A percentile compares a stretch with the other conserved stretches of the same genome.
Conservation (phyloP, 208 protist species). For the Leishmania turanica region DNA sequence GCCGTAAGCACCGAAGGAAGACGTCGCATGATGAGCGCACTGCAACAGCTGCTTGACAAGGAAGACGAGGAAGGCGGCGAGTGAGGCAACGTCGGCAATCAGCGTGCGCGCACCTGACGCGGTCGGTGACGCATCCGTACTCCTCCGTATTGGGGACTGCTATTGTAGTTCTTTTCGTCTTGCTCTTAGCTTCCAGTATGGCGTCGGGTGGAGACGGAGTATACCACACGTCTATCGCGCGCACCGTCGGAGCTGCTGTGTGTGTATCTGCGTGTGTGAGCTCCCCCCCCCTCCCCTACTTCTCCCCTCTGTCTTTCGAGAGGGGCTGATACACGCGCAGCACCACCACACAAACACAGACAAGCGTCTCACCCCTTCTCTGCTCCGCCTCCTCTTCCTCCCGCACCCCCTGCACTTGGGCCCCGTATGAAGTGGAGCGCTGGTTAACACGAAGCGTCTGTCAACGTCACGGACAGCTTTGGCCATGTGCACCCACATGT, state of each 20-base stretch:
- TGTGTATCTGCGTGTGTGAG: background rate
- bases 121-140: background rate
- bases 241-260: background rate
- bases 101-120: background rate
- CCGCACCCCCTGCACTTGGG: background rate
- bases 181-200: background rate
- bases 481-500: background rate
- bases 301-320: background rate
- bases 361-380: background rate
- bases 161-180: background rate
- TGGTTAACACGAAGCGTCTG: background rate
- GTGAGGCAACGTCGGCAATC: background rate
- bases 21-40: slow-evolving; percentile 40
- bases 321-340: background rate
- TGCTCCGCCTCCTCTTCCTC: background rate
- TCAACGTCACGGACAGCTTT: background rate
- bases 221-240: background rate
- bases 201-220: background rate
- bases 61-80: slow-evolving; percentile 30
- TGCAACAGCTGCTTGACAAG: slow-evolving; percentile 31
- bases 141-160: background rate
- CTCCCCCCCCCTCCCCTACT: background rate
- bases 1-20: background rate
- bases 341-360: background rate
- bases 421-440: background rate